phyloP scores from a whole-genome alignment of 148 eudicot genomes.

The Silene conica region DNA sequence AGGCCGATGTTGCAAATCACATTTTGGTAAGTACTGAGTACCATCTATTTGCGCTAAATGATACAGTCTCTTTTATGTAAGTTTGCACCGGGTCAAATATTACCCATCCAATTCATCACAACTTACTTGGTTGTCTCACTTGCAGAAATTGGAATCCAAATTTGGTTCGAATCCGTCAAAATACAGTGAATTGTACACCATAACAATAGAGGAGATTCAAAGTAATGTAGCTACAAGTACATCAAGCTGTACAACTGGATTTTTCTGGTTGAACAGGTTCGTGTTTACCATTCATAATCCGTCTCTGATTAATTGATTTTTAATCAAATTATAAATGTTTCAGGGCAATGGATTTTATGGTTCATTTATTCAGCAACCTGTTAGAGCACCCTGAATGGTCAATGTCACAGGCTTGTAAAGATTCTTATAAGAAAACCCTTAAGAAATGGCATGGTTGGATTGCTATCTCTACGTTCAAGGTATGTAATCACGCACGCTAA shows the following conservation, averaged over 20 bases:
- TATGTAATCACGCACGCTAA: constrained; percentile 21
- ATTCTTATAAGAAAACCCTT: constrained; percentile 67
- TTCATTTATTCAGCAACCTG: constrained; percentile 55
- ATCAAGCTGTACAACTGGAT: constrained; percentile 81
- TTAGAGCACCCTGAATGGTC: constrained; percentile 76
- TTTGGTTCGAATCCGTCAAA: constrained; percentile 49
- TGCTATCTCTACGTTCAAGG: constrained; percentile 73
- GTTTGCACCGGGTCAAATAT: no score
- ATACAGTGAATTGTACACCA: constrained; percentile 48
- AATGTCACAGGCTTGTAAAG: constrained; percentile 74
- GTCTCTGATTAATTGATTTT: no score
- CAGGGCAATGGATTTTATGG: constrained; percentile 94
- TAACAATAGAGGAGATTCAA: constrained; percentile 65
- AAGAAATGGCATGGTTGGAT: constrained; percentile 96
- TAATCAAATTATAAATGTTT: neutral
- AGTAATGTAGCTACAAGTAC: constrained; percentile 63
- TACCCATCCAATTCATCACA: no score
- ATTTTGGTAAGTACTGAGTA: constrained; percentile 46
- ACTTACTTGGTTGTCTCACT: neutral
- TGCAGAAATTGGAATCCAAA: constrained; percentile 70
- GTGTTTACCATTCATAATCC: neutral
- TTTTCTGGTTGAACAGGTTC: constrained; percentile 88
- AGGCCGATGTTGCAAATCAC: constrained; percentile 63
- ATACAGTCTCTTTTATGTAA: no score
- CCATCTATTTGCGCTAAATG: no score